These are phyloP conservation scores for Hanseniaspora lindneri DNA, from an alignment of 805 yeast species.

Conservation along the genomic window DNA sequence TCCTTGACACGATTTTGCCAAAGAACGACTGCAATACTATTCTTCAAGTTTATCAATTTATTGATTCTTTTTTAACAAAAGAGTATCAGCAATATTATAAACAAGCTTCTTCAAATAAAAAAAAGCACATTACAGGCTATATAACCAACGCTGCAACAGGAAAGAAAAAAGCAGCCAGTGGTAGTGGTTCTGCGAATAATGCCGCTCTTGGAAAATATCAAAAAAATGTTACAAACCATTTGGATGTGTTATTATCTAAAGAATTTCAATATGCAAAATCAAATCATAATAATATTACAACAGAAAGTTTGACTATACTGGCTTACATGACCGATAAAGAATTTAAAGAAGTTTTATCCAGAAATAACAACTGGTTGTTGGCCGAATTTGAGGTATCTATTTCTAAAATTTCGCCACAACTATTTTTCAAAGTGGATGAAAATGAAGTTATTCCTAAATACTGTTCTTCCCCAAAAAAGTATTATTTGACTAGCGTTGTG, in stretches of 20 bases:
- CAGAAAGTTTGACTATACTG: conserved; percentile 5
- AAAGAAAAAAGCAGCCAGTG: conserved; percentile 8
- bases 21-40: background rate
- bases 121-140: background rate
- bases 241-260: conserved; percentile 52
- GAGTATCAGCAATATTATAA: background rate
- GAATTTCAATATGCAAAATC: conserved; percentile 37
- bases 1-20: background rate
- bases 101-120: background rate
- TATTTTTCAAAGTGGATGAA: conserved; percentile 9
- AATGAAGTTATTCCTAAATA: conserved; percentile 14
- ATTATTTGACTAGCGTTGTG: conserved; percentile 57
- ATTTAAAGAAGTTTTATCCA: conserved; percentile 9
- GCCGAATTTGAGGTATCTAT: conserved; percentile 7
- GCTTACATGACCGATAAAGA: conserved; percentile 8
- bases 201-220: background rate
- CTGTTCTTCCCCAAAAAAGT: conserved; percentile 31
- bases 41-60: conserved; percentile 1
- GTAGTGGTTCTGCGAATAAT: background rate
- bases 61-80: background rate
- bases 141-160: conserved; percentile 7
- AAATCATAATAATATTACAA: background rate
- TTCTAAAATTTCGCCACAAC: conserved; percentile 10
- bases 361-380: conserved; percentile 13
- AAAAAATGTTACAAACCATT: conserved; percentile 39